A percentile compares a stretch with the other conserved stretches of the same genome.
Conservation (phyloP, 164 flowering plant genomes). For the Aristolochia fimbriata region DNA sequence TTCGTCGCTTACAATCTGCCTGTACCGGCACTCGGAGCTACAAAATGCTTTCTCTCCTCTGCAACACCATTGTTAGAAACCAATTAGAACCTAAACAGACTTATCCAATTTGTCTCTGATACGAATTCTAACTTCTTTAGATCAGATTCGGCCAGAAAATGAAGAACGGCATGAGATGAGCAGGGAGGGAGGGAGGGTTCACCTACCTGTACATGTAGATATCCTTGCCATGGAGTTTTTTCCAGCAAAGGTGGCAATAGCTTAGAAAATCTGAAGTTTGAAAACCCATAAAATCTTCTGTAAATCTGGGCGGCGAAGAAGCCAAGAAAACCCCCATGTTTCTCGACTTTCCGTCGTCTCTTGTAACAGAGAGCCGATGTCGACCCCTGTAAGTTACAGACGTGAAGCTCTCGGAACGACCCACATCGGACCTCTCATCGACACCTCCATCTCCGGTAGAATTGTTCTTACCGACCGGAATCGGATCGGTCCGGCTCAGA, state of each 20-base stretch:
- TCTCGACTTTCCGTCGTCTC: not conserved
- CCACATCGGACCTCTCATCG: constrained; percentile 9
- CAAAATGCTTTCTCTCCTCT: constrained; percentile 89
- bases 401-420: constrained; percentile 31
- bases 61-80: constrained; percentile 6
- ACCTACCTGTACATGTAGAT: constrained; percentile 13
- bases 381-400: constrained; percentile 36
- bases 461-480: constrained; percentile 18
- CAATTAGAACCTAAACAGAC: not conserved
- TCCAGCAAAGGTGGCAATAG: constrained; percentile 5
- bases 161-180: not conserved
- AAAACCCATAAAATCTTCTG: not conserved
- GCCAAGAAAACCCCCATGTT: constrained; percentile 1
- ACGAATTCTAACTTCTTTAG: no score
- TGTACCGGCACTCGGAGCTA: constrained; percentile 62
- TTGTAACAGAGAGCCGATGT: constrained; percentile 20
- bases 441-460: constrained; percentile 4
- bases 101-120: not conserved
- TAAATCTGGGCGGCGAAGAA: constrained; percentile 5
- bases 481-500: constrained; percentile 25
- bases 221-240: constrained; percentile 6
- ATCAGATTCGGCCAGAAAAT: no score
- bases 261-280: constrained; percentile 6
- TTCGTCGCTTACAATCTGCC: constrained; percentile 59
- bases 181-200: not conserved